phyloP scores from a whole-genome alignment of 2,329 filamentous ascomycete species.

The Ophiostoma sp. region DNA sequence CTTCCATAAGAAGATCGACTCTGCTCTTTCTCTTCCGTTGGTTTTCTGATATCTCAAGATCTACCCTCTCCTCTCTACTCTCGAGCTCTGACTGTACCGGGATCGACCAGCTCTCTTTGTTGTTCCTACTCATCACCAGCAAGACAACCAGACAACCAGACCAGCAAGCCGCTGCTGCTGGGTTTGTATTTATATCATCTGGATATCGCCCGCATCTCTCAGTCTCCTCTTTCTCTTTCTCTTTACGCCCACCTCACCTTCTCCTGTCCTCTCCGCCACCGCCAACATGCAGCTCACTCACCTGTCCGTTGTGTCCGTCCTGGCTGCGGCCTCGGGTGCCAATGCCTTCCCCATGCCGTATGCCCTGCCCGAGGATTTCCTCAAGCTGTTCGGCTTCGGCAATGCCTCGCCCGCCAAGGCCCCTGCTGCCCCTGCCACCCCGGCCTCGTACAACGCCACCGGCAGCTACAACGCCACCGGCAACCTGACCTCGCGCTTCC shows the following conservation, averaged over 20 bases:
- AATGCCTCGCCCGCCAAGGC: too few relatives aligned
- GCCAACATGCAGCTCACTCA: conserved; percentile 1
- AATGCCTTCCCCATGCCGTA: not conserved
- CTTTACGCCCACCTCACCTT: not conserved
- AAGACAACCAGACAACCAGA: too few relatives aligned
- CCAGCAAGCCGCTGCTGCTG: too few relatives aligned
- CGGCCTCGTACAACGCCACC: not conserved
- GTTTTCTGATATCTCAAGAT: not conserved
- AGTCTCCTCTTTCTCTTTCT: not conserved
- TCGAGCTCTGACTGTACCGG: not conserved
- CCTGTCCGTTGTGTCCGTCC: not conserved
- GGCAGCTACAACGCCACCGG: conserved; percentile 4
- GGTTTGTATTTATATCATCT: not conserved
- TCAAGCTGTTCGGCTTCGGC: not conserved
- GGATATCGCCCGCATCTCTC: not conserved
- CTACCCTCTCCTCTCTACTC: not conserved
- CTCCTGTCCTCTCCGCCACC: not conserved
- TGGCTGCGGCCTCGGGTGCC: conserved; percentile 5
- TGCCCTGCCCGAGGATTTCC: not conserved
- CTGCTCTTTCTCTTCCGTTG: not conserved
- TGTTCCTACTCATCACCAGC: not conserved
- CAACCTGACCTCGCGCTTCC: not conserved
- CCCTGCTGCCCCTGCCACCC: not conserved
- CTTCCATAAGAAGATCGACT: conserved; percentile 8
- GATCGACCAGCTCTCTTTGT: not conserved